Percentiles rank a stretch among this genome's conserved stretches.
These are phyloP conservation scores for Globisporangium parvum DNA, from an alignment of 352 stramenopile species.

Conservation along the genomic window DNA sequence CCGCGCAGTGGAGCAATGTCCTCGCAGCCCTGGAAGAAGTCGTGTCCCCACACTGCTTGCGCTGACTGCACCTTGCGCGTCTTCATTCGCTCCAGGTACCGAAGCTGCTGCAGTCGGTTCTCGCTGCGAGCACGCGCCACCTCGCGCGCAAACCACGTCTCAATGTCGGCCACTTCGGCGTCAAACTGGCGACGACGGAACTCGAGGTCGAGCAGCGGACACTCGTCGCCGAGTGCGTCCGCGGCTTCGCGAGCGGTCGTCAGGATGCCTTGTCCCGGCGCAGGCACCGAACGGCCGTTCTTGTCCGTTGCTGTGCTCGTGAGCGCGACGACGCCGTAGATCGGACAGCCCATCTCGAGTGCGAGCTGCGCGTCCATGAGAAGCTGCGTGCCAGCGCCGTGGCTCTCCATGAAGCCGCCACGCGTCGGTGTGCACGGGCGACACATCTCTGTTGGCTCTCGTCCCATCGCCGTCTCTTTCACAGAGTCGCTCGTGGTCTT, in stretches of 20 bases:
- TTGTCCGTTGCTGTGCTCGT: slow-evolving; percentile 88
- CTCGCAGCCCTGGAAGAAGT: slow-evolving; percentile 48
- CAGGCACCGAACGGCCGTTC: slow-evolving; percentile 77
- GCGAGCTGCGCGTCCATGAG: slow-evolving; percentile 86
- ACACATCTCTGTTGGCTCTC: slow-evolving; percentile 78
- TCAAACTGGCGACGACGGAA: slow-evolving; percentile 78
- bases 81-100: slow-evolving; percentile 62
- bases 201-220: slow-evolving; percentile 58
- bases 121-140: slow-evolving; percentile 21
- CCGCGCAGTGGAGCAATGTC: slow-evolving; percentile 77
- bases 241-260: slow-evolving; percentile 68
- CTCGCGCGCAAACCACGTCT: slow-evolving; percentile 64
- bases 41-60: slow-evolving; percentile 59
- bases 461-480: slow-evolving; percentile 74
- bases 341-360: slow-evolving; percentile 82
- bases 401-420: slow-evolving; percentile 86
- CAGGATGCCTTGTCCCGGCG: slow-evolving; percentile 81
- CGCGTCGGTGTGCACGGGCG: slow-evolving; percentile 73
- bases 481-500: slow-evolving; percentile 83
- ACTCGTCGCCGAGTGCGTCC: slow-evolving; percentile 14
- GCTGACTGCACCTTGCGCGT: slow-evolving; percentile 58
- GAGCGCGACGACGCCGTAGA: slow-evolving; percentile 80
- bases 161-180: slow-evolving; percentile 59
- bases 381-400: slow-evolving; percentile 83
- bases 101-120: slow-evolving; percentile 25